Percentiles rank a stretch among this genome's conserved stretches.
These are phyloP conservation scores for Gracilaria caudata DNA, from an alignment of 23 red algal species.

Conservation along the genomic window DNA sequence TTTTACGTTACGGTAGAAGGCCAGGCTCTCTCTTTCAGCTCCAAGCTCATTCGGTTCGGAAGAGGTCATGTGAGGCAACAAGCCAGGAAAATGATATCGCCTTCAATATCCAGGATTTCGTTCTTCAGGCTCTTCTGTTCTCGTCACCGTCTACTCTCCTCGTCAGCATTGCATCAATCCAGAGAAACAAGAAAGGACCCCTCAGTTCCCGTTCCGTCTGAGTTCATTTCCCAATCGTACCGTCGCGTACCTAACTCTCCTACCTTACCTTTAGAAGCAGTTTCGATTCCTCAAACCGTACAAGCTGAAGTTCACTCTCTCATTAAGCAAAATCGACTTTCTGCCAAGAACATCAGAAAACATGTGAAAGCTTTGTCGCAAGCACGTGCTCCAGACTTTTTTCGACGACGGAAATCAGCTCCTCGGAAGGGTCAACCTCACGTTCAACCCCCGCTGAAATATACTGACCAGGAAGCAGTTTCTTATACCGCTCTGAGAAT, in stretches of 20 bases:
- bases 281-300: slow-evolving; percentile 34
- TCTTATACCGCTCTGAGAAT: slow-evolving; percentile 34
- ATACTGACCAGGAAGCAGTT: slow-evolving; percentile 25
- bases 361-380: slow-evolving; percentile 11
- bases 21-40: too few species aligned
- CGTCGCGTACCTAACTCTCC: slow-evolving; percentile 59
- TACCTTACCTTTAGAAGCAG: slow-evolving; percentile 52
- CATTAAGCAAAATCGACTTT: neutral
- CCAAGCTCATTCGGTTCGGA: too few species aligned
- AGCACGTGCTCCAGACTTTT: slow-evolving; percentile 9
- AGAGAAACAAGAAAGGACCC: neutral
- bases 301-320: slow-evolving; percentile 30
- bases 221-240: slow-evolving; percentile 12
- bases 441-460: slow-evolving; percentile 34
- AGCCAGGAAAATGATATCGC: neutral
- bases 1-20: too few species aligned
- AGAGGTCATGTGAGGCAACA: too few species aligned
- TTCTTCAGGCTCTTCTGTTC: neutral
- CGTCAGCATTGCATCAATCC: neutral
- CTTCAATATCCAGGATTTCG: neutral
- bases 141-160: neutral
- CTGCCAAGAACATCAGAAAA: slow-evolving; percentile 42
- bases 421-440: slow-evolving; percentile 24
- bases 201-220: neutral
- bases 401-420: slow-evolving; percentile 1